Conservation (phyloP, 768 basidiomycete genomes). For the Pisolithus marmoratus region DNA sequence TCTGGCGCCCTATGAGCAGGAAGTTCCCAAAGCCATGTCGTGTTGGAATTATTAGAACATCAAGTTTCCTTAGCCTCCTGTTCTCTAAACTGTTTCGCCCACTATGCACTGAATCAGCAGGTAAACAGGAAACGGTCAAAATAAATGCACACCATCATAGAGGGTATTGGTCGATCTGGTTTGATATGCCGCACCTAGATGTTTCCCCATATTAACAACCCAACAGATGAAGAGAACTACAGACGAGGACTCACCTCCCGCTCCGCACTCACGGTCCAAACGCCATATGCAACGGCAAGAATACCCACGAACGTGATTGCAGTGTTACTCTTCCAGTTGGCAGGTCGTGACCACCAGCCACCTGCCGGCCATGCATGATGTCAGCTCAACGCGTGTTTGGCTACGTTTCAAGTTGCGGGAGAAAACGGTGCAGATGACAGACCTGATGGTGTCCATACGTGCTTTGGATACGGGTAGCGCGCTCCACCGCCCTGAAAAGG, state of each 20-base stretch:
- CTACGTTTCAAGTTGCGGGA: constrained; percentile 1
- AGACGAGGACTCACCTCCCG: constrained; percentile 58
- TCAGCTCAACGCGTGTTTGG: neutral
- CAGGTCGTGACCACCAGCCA: constrained; percentile 93
- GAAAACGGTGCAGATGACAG: neutral
- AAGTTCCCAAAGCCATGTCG: neutral
- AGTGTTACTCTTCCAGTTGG: constrained; percentile 88
- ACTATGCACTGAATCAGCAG: constrained; percentile 26
- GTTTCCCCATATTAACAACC: constrained; percentile 2
- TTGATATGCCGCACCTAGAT: constrained; percentile 50
- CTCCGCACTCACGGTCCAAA: constrained; percentile 71
- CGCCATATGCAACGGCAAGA: constrained; percentile 53
- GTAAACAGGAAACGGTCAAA: neutral
- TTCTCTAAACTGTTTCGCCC: constrained; percentile 46
- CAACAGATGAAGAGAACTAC: neutral
- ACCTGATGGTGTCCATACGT: constrained; percentile 94
- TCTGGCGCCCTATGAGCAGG: too few species aligned
- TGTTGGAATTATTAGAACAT: neutral
- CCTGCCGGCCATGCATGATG: too few species aligned
- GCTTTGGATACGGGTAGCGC: constrained; percentile 90
- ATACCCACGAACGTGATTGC: constrained; percentile 68
- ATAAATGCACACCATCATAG: constrained; percentile 55
- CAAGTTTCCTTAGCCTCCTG: constrained; percentile 13
- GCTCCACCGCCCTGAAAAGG: constrained; percentile 64
- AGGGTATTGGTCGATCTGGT: constrained; percentile 70